phyloP scores from a whole-genome alignment of 768 basidiomycete species.

The Tulasnella sp. region DNA sequence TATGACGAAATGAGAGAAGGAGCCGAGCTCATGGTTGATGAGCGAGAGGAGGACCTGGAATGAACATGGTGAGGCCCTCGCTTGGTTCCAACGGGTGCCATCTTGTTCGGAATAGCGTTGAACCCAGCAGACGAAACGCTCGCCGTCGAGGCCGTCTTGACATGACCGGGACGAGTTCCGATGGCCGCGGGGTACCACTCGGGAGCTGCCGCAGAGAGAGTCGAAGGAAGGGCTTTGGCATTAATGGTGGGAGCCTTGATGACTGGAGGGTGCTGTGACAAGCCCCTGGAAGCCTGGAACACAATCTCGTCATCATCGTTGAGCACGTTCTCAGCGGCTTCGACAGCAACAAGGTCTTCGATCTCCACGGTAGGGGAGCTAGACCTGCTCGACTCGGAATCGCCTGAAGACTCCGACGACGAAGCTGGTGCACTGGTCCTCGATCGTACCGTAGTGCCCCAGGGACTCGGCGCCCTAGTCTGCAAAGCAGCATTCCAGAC shows the following conservation, averaged over 20 bases:
- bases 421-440: conserved; percentile 25
- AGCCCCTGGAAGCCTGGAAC: conserved; percentile 1
- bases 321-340: conserved; percentile 25
- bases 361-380: conserved; percentile 1
- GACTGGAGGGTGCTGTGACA: background rate
- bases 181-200: conserved; percentile 16
- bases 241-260: background rate
- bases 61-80: conserved; percentile 4
- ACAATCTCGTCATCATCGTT: conserved; percentile 21
- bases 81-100: background rate
- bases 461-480: conserved; percentile 6
- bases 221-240: background rate
- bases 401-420: conserved; percentile 12
- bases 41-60: conserved; percentile 9
- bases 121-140: conserved; percentile 2
- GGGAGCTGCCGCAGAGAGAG: conserved; percentile 8
- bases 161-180: conserved; percentile 11
- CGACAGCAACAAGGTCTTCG: conserved; percentile 20
- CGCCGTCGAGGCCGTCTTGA: conserved; percentile 13
- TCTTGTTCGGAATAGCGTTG: conserved; percentile 6
- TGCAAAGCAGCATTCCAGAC: conserved; percentile 24
- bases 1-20: conserved; percentile 1
- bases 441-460: conserved; percentile 22
- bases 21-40: background rate
- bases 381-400: conserved; percentile 3